A percentile compares a stretch with the other conserved stretches of the same genome.
These are phyloP conservation scores for Amanita subjunquillea DNA, from an alignment of 768 basidiomycete species.

Conservation along the genomic window DNA sequence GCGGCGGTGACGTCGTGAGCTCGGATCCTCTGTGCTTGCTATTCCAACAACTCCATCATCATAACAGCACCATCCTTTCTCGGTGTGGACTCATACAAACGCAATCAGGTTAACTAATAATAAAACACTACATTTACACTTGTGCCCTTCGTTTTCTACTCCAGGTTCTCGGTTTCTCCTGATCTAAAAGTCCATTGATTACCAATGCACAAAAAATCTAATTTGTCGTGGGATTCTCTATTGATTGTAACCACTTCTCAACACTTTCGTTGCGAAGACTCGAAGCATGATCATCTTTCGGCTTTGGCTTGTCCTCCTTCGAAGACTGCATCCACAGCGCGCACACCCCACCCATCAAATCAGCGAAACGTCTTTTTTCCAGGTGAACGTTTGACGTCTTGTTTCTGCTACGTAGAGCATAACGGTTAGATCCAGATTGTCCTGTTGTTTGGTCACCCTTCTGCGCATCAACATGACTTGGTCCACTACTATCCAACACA, in stretches of 20 bases:
- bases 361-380: slow-evolving; percentile 1
- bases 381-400: background rate
- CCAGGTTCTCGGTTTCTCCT: background rate
- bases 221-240: background rate
- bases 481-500: too few relatives aligned
- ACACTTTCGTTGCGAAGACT: background rate
- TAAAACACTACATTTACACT: too few relatives aligned
- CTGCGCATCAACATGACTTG: too few relatives aligned
- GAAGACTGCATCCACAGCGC: slow-evolving; percentile 1
- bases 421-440: background rate
- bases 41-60: too few relatives aligned
- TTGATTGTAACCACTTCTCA: background rate
- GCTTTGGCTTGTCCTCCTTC: background rate
- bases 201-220: background rate
- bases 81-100: too few relatives aligned
- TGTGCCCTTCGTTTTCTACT: background rate
- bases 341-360: slow-evolving; percentile 3
- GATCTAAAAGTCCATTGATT: background rate
- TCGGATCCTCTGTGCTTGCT: too few relatives aligned
- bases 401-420: slow-evolving; percentile 2
- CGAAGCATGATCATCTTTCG: slow-evolving; percentile 3
- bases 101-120: too few relatives aligned
- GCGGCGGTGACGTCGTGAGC: too few relatives aligned
- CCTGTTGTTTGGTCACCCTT: background rate
- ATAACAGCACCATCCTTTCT: too few relatives aligned